Evolutionary conservation across 2,329 filamentous ascomycete species (phyloP), one percentile per base, ranked within the genome.

Genomic region (Neonectria magnoliae): DNA sequence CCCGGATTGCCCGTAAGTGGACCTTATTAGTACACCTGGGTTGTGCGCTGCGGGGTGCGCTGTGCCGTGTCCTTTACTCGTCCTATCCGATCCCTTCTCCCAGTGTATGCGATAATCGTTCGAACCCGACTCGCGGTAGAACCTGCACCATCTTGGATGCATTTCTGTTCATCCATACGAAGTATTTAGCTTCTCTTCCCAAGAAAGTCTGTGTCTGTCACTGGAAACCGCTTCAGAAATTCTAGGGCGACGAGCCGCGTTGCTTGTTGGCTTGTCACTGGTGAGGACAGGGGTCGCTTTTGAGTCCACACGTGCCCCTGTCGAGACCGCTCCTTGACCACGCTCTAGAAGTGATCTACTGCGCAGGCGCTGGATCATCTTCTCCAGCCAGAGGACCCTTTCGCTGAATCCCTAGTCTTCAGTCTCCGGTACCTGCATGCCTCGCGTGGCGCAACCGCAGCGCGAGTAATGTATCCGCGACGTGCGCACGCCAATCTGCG

Each of bases 381-480:
- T 55, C 53, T 61, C 55, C 61, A 72, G 29, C n/a, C 29, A 56
- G 41, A 50, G 50, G 29, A 36, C 25, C 48, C 13, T 20, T 29
- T 47, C 22, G 20, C 18, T 42, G 16, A 14, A 25, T 50, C 48
- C 44, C 42, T 41, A n/a, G 25, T 25, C 25, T 25, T 1, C 16
- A 42, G 51, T 31, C 51, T 51, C 54, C 65, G 65, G 70, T 72
- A 72, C 71, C 68, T 73, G 68, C 66, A 66, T 69, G 20, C 42
- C 58, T 64, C 66, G 59, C 58, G 57, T 66, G 62, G 61, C 54
- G 36, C 25, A 48, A 27, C 38, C 52, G 50, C 42, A 50, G 50
- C n/a, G 50, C n/a, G 14, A 16, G 25, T 27, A 50, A 64, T 58
- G 71, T 73, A 73, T 71, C 60, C 55, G 60, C 53, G 27, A 73